Evolutionary conservation across 768 basidiomycete species (phyloP).

Genomic region (Mycena vitilis): DNA sequence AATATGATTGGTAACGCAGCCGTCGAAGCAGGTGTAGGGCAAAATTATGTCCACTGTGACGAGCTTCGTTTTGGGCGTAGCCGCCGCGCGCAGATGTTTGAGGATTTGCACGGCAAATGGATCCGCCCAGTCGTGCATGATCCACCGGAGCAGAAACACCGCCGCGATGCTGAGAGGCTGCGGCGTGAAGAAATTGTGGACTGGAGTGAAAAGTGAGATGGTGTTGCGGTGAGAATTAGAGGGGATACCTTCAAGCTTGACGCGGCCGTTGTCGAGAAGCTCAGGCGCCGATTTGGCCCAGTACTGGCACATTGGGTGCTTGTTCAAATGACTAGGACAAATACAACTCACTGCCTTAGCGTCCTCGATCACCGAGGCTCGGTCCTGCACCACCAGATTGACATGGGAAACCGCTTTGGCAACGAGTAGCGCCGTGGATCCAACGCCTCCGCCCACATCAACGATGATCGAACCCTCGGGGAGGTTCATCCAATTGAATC

Average conservation of each 20-base stretch:
- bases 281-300: slow-evolving; percentile 34
- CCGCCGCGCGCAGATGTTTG: slow-evolving; percentile 54
- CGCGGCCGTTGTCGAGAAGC: slow-evolving; percentile 35
- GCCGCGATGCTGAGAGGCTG: slow-evolving; percentile 53
- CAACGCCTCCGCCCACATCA: slow-evolving; percentile 35
- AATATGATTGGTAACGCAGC: neutral
- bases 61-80: slow-evolving; percentile 38
- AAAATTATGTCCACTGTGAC: slow-evolving; percentile 32
- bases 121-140: slow-evolving; percentile 69
- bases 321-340: too few species aligned
- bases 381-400: slow-evolving; percentile 32
- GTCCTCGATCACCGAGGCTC: slow-evolving; percentile 27
- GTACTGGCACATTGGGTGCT: slow-evolving; percentile 6
- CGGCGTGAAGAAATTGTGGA: slow-evolving; percentile 30
- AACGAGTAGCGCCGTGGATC: slow-evolving; percentile 21
- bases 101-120: slow-evolving; percentile 52
- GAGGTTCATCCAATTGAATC: slow-evolving; percentile 31
- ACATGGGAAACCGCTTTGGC: slow-evolving; percentile 25
- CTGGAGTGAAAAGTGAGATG: neutral
- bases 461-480: slow-evolving; percentile 26
- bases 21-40: slow-evolving; percentile 20
- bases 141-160: slow-evolving; percentile 50
- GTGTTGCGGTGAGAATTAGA: neutral
- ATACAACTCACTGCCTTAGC: slow-evolving; percentile 26
- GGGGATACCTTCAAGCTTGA: slow-evolving; percentile 38